Evolutionary conservation across 73 alveolate genomes (phyloP).

Genomic region (Stentor coeruleus): DNA sequence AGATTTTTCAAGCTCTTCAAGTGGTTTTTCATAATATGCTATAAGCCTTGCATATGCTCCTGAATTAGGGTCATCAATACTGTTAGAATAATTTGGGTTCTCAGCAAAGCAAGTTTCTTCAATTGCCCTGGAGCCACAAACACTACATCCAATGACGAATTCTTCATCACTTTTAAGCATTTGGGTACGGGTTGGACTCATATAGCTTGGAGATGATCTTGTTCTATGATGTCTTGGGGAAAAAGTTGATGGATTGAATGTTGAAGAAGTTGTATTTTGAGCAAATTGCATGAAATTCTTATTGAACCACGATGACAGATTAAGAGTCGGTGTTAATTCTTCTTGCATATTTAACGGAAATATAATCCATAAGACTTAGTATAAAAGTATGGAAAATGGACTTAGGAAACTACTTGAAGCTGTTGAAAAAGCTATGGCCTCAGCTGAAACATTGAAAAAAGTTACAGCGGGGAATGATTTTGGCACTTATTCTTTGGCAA

Average conservation of each 20-base stretch:
- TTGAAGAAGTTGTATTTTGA: neutral
- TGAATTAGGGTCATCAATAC: slow-evolving; percentile 19
- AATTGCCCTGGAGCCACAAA: slow-evolving; percentile 2
- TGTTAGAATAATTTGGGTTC: neutral
- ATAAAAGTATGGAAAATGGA: neutral
- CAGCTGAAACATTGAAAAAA: neutral
- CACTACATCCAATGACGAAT: neutral
- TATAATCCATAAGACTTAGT: no score
- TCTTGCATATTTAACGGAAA: no score
- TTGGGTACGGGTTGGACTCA: slow-evolving; percentile 13
- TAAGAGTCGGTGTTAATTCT: neutral
- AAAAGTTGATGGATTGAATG: neutral
- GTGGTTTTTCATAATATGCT: neutral
- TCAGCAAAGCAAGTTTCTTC: slow-evolving; percentile 9
- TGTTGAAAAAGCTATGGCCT: neutral
- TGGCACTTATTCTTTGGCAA: neutral
- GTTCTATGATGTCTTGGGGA: neutral
- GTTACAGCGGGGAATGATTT: neutral
- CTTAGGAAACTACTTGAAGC: neutral
- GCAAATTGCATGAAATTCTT: neutral
- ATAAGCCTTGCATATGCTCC: slow-evolving; percentile 18
- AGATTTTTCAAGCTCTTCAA: neutral
- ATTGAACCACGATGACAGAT: neutral
- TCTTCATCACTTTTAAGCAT: neutral
- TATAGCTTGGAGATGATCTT: neutral